A percentile compares a stretch with the other conserved stretches of the same genome.
These are phyloP conservation scores for Trichoderma hamatum DNA, from an alignment of 2,329 filamentous ascomycete species.

Conservation along the genomic window DNA sequence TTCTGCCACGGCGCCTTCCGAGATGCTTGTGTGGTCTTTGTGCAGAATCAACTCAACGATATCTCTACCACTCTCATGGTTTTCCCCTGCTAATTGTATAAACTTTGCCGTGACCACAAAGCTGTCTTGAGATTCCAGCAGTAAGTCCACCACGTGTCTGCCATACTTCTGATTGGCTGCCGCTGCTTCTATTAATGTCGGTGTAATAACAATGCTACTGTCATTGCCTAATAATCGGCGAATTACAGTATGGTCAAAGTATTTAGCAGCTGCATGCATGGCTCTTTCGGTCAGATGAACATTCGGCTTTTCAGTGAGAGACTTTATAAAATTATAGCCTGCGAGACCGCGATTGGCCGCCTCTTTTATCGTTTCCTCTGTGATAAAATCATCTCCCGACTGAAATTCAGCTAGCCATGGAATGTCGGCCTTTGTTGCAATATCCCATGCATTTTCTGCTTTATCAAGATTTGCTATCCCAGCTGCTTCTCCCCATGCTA, in stretches of 20 bases:
- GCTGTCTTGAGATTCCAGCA: neutral
- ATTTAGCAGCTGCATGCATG: neutral
- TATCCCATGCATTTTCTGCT: constrained; percentile 2
- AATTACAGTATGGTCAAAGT: neutral
- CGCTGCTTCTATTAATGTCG: neutral
- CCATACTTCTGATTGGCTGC: neutral
- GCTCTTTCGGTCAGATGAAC: neutral
- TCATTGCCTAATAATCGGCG: neutral
- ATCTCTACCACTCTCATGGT: neutral
- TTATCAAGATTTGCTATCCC: neutral
- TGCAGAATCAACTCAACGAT: neutral
- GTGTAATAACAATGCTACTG: neutral
- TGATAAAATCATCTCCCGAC: neutral
- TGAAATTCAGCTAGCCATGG: neutral
- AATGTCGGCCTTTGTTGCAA: neutral
- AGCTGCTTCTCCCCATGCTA: constrained; percentile 3
- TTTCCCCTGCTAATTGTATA: neutral
- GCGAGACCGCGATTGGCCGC: neutral
- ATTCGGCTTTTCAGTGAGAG: neutral
- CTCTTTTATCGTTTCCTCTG: neutral
- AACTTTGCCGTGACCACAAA: neutral
- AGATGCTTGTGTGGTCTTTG: neutral
- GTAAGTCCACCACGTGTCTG: neutral
- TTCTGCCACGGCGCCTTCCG: neutral
- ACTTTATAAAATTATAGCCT: neutral